Evolutionary conservation across 306 rosid genomes (phyloP), one percentile per base, ranked within the genome.

Genomic region (Rosa chinensis): DNA sequence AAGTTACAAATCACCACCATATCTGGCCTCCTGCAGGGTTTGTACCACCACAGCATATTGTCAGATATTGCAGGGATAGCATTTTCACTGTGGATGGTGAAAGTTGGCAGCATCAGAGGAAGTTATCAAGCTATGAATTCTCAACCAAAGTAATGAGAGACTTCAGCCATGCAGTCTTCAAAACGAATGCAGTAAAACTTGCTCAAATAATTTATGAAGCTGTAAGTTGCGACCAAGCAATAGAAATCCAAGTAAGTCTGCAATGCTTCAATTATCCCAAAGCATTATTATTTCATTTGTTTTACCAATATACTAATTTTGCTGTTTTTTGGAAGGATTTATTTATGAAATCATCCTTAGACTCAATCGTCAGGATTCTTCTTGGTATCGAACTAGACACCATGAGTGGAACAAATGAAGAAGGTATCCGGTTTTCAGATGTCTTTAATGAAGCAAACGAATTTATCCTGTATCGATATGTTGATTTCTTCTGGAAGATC

Each of bases 101-200:
- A 55, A 84, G 69, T 28, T 84, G 87, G 84, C 72, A 49, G 40
- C 77, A 72, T 10, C 82, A 84, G 64, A 84, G 87, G 66, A 80
- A 84, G 52, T 48, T 80, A 53, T 78, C 82, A n/a, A 84, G 84
- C 79, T 59, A 67, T 44, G 82, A 84, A 67, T 77, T 84, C 72
- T 80, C 82, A 50, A 80, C 87, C 32, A 84, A 77, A 66, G 25
- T 67, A 17, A 52, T 84, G 6, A 77, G 82, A 59, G 84, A 81
- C 32, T 80, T 73, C 58, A 80, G 82, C 77, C 67, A 52, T 77
- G 53, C 40, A n/a, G 75, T 80, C 62, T 84, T 84, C 77, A 62
- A 48, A 75, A 77, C 62, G 5, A 58, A 75, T 48, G 82, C 87
- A 20, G 50, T 68, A 10, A 80, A 77, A 48, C 80, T 80, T 3